phyloP scores from a whole-genome alignment of 2,329 filamentous ascomycete genomes.

The Alternaria tenuissima region DNA sequence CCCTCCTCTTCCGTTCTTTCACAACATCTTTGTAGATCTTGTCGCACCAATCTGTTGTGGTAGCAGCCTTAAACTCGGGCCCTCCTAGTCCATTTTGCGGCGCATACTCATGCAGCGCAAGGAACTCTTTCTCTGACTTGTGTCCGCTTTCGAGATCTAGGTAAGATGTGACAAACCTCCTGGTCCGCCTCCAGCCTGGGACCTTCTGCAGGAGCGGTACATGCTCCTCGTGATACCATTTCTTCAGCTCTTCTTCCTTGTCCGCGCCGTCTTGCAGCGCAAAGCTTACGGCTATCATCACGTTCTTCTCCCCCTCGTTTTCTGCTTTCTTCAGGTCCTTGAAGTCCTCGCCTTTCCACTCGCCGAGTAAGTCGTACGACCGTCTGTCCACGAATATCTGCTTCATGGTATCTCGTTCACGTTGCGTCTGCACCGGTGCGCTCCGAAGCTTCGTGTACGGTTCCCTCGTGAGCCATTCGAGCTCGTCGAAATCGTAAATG shows the following conservation, averaged over 20 bases:
- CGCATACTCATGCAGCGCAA: constrained; percentile 77
- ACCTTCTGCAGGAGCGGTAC: constrained; percentile 74
- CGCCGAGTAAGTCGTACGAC: constrained; percentile 72
- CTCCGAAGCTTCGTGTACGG: constrained; percentile 73
- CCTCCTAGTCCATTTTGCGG: constrained; percentile 72
- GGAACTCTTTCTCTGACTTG: constrained; percentile 58
- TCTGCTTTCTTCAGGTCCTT: constrained; percentile 66
- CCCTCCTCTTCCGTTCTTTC: constrained; percentile 64
- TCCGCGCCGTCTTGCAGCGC: constrained; percentile 63
- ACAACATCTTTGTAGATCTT: constrained; percentile 68
- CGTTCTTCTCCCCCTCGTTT: constrained; percentile 62
- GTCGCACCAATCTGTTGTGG: constrained; percentile 67
- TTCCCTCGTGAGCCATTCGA: constrained; percentile 73
- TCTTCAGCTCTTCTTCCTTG: constrained; percentile 63
- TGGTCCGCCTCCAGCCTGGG: constrained; percentile 79
- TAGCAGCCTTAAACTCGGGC: constrained; percentile 69
- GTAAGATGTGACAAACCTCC: constrained; percentile 72
- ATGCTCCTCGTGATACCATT: constrained; percentile 81
- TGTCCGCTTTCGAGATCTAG: constrained; percentile 56
- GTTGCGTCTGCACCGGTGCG: constrained; percentile 63
- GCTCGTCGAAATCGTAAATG: constrained; percentile 80
- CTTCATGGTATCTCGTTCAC: constrained; percentile 69
- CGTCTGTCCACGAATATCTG: constrained; percentile 73
- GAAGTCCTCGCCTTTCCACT: constrained; percentile 65
- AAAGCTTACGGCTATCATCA: constrained; percentile 70